Evolutionary conservation across 345 rosid genomes (phyloP).

Genomic region (Populus nigra): DNA sequence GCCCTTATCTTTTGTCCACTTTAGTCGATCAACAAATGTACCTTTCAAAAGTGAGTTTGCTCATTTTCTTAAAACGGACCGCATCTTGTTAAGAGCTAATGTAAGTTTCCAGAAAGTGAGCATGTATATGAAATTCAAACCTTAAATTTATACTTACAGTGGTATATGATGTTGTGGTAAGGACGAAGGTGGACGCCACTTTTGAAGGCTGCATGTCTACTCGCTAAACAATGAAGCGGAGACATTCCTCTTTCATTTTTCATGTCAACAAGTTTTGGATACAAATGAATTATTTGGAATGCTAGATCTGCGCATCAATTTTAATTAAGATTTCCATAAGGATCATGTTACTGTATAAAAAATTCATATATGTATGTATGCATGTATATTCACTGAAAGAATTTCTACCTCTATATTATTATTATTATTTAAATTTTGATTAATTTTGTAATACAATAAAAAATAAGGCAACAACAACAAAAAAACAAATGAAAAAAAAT

Average conservation of each 20-base stretch:
- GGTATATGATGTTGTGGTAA: slow-evolving; percentile 25
- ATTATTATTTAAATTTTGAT: neutral
- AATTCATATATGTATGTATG: too few relatives aligned
- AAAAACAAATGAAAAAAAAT: too few relatives aligned
- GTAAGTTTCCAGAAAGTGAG: too few relatives aligned
- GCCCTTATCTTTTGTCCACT: neutral
- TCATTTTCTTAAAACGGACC: too few relatives aligned
- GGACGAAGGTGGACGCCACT: slow-evolving; percentile 37
- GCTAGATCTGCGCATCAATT: slow-evolving; percentile 39
- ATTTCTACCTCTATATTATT: too few relatives aligned
- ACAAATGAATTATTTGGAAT: slow-evolving; percentile 37
- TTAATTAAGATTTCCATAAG: too few relatives aligned
- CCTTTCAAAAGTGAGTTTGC: slow-evolving; percentile 14
- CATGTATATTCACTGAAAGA: too few relatives aligned
- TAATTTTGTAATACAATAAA: too few relatives aligned
- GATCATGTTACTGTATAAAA: too few relatives aligned
- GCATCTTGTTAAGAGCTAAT: too few relatives aligned
- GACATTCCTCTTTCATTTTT: slow-evolving; percentile 30
- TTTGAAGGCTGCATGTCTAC: slow-evolving; percentile 37
- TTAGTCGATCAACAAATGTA: slow-evolving; percentile 38
- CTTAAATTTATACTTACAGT: slow-evolving; percentile 26
- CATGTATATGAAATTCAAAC: neutral
- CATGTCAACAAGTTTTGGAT: slow-evolving; percentile 19
- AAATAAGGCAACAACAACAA: too few relatives aligned
- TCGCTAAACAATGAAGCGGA: slow-evolving; percentile 49